Percentiles rank a stretch among this genome's conserved stretches.
Conservation (phyloP, 2,329 filamentous ascomycete species). For the Ceratocystis cubensis region DNA sequence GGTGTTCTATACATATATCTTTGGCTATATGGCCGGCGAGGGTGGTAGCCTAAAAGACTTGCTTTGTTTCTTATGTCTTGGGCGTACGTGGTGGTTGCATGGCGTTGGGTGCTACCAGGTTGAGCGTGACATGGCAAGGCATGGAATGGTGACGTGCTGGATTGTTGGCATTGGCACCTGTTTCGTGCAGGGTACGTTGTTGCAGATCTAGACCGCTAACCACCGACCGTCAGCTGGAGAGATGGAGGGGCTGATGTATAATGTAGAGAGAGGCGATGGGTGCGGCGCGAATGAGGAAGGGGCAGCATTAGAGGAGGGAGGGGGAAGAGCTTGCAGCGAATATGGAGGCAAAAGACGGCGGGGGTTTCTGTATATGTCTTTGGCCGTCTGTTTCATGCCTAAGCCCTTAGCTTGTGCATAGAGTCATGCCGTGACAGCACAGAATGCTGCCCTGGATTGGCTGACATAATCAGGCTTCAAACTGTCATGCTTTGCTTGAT, state of each 20-base stretch:
- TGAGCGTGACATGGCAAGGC: background rate
- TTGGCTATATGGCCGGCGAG: background rate
- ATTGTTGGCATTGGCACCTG: slow-evolving; percentile 1
- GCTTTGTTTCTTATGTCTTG: background rate
- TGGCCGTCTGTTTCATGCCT: background rate
- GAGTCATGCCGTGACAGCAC: background rate
- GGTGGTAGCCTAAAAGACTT: background rate
- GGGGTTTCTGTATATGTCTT: background rate
- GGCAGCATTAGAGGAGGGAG: background rate
- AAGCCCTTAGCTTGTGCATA: background rate
- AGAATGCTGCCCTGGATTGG: background rate
- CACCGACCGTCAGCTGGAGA: background rate
- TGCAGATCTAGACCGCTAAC: no score
- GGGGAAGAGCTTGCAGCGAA: no score
- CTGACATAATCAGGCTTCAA: slow-evolving; percentile 9
- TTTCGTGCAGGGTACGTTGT: background rate
- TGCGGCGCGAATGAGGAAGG: background rate
- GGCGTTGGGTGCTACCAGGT: background rate
- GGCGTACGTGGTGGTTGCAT: background rate
- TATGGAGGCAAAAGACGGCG: background rate
- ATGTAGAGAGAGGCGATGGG: background rate
- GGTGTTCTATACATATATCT: background rate
- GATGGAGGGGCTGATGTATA: background rate
- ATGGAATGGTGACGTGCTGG: background rate
- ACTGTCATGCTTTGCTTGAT: background rate